Percentiles rank a stretch among this genome's conserved stretches.
Conservation (phyloP, 2,329 filamentous ascomycete genomes). For the Alternaria consortialis region DNA sequence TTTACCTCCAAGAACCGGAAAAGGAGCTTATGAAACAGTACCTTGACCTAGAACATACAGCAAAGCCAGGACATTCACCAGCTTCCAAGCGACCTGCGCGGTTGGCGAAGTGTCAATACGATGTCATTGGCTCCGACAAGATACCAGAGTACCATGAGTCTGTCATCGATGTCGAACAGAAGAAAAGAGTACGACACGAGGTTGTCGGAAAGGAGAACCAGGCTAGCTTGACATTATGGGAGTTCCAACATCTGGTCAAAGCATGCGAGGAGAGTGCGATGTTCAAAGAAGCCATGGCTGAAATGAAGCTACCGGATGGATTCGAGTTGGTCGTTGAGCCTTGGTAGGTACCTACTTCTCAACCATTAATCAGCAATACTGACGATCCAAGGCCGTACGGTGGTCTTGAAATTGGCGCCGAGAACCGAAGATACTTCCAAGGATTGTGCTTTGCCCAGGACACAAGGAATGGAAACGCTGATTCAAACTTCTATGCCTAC, state of each 20-base stretch:
- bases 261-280: slow-evolving; percentile 62
- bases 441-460: slow-evolving; percentile 63
- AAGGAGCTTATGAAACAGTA: slow-evolving; percentile 60
- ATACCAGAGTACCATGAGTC: slow-evolving; percentile 65
- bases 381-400: slow-evolving; percentile 58
- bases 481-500: slow-evolving; percentile 54
- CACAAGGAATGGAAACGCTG: slow-evolving; percentile 55
- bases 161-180: slow-evolving; percentile 58
- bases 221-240: slow-evolving; percentile 59
- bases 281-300: slow-evolving; percentile 61
- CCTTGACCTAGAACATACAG: slow-evolving; percentile 58
- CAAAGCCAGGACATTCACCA: slow-evolving; percentile 48
- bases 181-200: slow-evolving; percentile 55
- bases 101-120: slow-evolving; percentile 64
- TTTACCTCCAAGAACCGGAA: slow-evolving; percentile 61
- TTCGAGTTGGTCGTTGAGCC: slow-evolving; percentile 66
- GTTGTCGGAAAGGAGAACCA: slow-evolving; percentile 60
- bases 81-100: slow-evolving; percentile 58
- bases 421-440: slow-evolving; percentile 63
- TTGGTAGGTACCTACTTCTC: slow-evolving; percentile 41
- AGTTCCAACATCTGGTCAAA: slow-evolving; percentile 46
- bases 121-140: slow-evolving; percentile 62
- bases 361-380: not conserved
- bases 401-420: slow-evolving; percentile 59
- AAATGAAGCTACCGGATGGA: slow-evolving; percentile 63